Evolutionary conservation across 2,329 filamentous ascomycete genomes (phyloP), one percentile per base, ranked within the genome.

Genomic region (Aspergillus amoenus): DNA sequence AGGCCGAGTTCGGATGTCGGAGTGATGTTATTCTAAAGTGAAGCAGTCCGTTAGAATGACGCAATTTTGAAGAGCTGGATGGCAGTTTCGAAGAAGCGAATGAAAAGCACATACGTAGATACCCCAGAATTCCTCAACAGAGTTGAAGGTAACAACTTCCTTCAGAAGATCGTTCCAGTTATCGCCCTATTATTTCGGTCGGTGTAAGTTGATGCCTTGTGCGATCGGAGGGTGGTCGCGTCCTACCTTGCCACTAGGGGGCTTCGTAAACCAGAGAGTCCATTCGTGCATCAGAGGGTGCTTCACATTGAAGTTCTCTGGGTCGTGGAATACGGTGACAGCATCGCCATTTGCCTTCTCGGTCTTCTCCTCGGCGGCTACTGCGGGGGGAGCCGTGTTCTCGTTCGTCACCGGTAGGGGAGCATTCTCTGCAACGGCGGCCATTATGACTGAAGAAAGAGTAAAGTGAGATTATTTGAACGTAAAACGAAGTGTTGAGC

Each of bases 261-360:
- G 93, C 85, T 97, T 97, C 70, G 93, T 97, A 82, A 97, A 99
- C 95, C 95, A 99, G 56, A 99, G 83, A 58, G 94, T 97, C 94
- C 94, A 99, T 74, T 90, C 89, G 82, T 97, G 90, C 84, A 96
- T 93, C 60, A 99, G 84, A 65, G 93, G 93, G 77, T 99, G 94
- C 84, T 97, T 99, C 78, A 99, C 94, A 70, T 96, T 99, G 85
- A 99, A 99, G 83, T 99, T 97, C 66, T 97, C 90, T 68, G 94
- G 89, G 79, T 97, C 92, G 75, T 99, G 93, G 81, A 99, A 99
- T 67, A 99, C 93, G 46, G 94, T 99, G 69, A 96, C 83, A 51
- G 89, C 81, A 73, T 93, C 88, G 64, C 78, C 76, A 61, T 67
- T 68, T 32, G 67, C 64, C 61, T 64, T 61, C 50, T 66, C 60